phyloP scores from a whole-genome alignment of 2,329 filamentous ascomycete genomes.

The Massarina eburnea region DNA sequence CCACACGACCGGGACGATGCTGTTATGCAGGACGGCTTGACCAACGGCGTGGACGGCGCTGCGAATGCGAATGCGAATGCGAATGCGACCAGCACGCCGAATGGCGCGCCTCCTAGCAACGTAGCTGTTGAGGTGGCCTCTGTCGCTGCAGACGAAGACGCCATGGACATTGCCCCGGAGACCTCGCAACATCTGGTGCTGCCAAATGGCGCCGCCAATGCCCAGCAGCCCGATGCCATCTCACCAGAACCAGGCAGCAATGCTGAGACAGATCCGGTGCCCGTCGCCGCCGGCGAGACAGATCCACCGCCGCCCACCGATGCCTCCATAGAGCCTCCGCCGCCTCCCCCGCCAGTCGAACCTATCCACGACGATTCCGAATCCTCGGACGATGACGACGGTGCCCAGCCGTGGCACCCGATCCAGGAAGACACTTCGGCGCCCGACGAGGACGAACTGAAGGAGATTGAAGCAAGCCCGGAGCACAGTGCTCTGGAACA shows the following conservation, averaged over 20 bases:
- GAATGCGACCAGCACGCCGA: too few species aligned
- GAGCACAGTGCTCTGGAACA: slow-evolving; percentile 61
- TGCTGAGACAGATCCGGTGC: slow-evolving; percentile 1
- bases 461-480: slow-evolving; percentile 55
- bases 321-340: slow-evolving; percentile 29
- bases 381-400: slow-evolving; percentile 42
- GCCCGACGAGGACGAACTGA: slow-evolving; percentile 60
- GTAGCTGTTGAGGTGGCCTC: slow-evolving; percentile 33
- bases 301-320: slow-evolving; percentile 27
- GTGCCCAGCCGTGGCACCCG: slow-evolving; percentile 51
- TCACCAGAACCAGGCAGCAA: slow-evolving; percentile 12
- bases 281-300: slow-evolving; percentile 10
- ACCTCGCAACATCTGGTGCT: slow-evolving; percentile 23
- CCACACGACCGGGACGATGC: slow-evolving; percentile 41
- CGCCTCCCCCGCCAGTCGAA: slow-evolving; percentile 36
- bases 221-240: slow-evolving; percentile 11
- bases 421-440: slow-evolving; percentile 58
- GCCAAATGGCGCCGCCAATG: slow-evolving; percentile 23
- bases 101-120: slow-evolving; percentile 13
- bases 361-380: slow-evolving; percentile 33
- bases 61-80: too few species aligned
- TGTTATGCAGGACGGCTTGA: slow-evolving; percentile 36
- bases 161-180: slow-evolving; percentile 45
- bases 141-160: slow-evolving; percentile 33
- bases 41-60: slow-evolving; percentile 16